phyloP scores from a whole-genome alignment of 352 stramenopile genomes.

The Phytophthora europaea region DNA sequence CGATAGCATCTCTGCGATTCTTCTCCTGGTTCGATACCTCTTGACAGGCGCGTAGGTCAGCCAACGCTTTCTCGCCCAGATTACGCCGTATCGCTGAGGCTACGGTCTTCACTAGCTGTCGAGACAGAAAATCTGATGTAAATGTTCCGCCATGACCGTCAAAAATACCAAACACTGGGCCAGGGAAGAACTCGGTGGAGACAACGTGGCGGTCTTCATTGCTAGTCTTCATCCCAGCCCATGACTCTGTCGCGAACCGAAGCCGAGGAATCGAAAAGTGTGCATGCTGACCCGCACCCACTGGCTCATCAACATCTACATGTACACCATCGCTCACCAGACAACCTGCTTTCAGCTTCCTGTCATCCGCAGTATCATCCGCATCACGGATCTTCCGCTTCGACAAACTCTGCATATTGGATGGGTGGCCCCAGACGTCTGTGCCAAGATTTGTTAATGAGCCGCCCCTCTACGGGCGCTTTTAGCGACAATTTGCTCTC shows the following conservation, averaged over 20 bases:
- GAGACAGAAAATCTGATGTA: slow-evolving; percentile 54
- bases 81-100: slow-evolving; percentile 37
- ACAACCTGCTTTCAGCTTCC: slow-evolving; percentile 9
- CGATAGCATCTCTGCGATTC: slow-evolving; percentile 40
- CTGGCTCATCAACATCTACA: neutral
- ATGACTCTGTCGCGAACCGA: slow-evolving; percentile 64
- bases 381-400: slow-evolving; percentile 47
- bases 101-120: slow-evolving; percentile 54
- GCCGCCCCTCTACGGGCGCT: neutral
- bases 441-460: slow-evolving; percentile 15
- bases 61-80: slow-evolving; percentile 33
- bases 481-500: slow-evolving; percentile 11
- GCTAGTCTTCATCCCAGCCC: slow-evolving; percentile 57
- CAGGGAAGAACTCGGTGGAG: slow-evolving; percentile 47
- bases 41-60: slow-evolving; percentile 26
- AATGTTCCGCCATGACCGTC: slow-evolving; percentile 71
- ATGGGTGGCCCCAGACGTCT: slow-evolving; percentile 18
- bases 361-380: slow-evolving; percentile 26
- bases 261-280: slow-evolving; percentile 41
- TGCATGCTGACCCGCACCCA: slow-evolving; percentile 1
- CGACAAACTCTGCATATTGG: slow-evolving; percentile 13
- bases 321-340: neutral
- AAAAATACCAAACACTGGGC: slow-evolving; percentile 65
- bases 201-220: slow-evolving; percentile 70
- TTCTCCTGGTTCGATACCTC: slow-evolving; percentile 32